These are phyloP conservation scores for Arthromyces matolae DNA, from an alignment of 768 basidiomycete genomes.

Conservation along the genomic window DNA sequence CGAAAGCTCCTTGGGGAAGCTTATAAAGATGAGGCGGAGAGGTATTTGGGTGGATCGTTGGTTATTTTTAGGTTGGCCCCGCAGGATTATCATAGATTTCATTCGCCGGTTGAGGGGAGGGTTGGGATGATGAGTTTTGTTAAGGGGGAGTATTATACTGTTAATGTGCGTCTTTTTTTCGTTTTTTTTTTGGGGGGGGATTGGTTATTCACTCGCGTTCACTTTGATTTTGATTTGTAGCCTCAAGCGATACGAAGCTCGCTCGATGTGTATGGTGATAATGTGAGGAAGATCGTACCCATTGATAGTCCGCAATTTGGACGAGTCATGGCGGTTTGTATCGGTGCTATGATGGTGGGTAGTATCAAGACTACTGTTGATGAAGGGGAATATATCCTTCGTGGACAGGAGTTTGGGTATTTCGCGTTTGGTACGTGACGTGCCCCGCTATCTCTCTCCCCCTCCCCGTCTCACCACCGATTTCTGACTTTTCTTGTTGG, in stretches of 20 bases:
- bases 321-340: slow-evolving; percentile 85
- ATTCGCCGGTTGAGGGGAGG: slow-evolving; percentile 78
- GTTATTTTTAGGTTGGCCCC: slow-evolving; percentile 91
- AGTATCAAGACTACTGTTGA: slow-evolving; percentile 84
- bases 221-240: too few relatives aligned
- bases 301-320: slow-evolving; percentile 91
- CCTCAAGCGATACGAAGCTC: slow-evolving; percentile 91
- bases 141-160: slow-evolving; percentile 92
- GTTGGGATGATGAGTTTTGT: slow-evolving; percentile 84
- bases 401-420: slow-evolving; percentile 90
- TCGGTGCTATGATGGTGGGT: slow-evolving; percentile 95
- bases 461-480: too few relatives aligned
- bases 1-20: slow-evolving; percentile 77
- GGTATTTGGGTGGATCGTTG: slow-evolving; percentile 77
- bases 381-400: slow-evolving; percentile 74
- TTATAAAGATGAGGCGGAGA: slow-evolving; percentile 65
- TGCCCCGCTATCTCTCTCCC: too few relatives aligned
- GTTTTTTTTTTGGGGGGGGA: too few relatives aligned
- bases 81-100: slow-evolving; percentile 95
- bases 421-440: slow-evolving; percentile 90
- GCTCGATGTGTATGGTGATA: slow-evolving; percentile 93
- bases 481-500: not conserved
- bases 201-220: too few relatives aligned
- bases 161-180: slow-evolving; percentile 59
- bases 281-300: slow-evolving; percentile 86